Percentiles rank a stretch among this genome's conserved stretches.
Conservation (phyloP, 2,329 filamentous ascomycete genomes). For the Aspergillus novoparasiticus region DNA sequence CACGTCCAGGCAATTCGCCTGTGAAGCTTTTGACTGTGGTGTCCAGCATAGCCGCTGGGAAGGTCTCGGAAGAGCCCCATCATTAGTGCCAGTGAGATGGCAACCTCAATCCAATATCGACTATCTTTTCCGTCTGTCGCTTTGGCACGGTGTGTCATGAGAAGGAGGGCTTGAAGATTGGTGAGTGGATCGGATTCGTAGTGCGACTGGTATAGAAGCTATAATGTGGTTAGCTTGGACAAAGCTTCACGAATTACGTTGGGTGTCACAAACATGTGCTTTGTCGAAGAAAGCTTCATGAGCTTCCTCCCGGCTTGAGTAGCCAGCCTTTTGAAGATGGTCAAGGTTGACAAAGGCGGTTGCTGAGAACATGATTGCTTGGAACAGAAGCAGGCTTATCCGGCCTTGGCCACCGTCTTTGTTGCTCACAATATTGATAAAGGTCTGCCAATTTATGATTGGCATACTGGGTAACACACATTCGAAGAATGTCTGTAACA, state of each 20-base stretch:
- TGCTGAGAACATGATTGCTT: conserved; percentile 1
- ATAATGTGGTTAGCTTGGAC: neutral
- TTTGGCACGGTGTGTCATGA: neutral
- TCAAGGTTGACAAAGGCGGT: neutral
- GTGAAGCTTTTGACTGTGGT: neutral
- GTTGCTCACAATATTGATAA: neutral
- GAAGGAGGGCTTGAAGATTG: neutral
- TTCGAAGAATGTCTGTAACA: neutral
- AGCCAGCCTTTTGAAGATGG: neutral
- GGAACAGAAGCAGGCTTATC: conserved; percentile 2
- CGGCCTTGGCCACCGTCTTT: neutral
- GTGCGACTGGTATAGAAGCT: neutral
- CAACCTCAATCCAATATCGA: neutral
- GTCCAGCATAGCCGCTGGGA: neutral
- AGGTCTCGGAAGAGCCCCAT: neutral
- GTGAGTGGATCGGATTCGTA: neutral
- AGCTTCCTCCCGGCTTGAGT: neutral
- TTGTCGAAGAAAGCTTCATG: neutral
- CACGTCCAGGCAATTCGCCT: conserved; percentile 2
- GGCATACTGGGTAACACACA: neutral
- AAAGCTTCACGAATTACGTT: neutral
- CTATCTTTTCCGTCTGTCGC: neutral
- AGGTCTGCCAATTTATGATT: neutral
- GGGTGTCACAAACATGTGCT: neutral
- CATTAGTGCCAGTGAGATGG: neutral